Evolutionary conservation across 768 basidiomycete species (phyloP).

Genomic region (Amanita muscaria): DNA sequence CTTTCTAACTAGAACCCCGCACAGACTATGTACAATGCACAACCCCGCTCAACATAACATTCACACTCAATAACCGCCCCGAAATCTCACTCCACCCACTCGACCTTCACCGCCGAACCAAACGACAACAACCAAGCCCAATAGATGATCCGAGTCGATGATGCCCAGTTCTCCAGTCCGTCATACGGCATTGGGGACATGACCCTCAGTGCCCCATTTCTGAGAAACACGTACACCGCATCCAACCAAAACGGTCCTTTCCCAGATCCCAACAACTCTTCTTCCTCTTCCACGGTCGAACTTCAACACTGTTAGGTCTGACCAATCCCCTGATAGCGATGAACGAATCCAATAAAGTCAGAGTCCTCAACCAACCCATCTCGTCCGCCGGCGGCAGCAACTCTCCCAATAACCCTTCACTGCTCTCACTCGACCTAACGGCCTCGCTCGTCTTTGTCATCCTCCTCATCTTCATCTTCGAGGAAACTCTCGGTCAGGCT

Average conservation of each 20-base stretch:
- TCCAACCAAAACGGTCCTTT: constrained; percentile 34
- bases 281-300: constrained; percentile 10
- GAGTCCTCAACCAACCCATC: no score
- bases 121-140: constrained; percentile 30
- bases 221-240: constrained; percentile 61
- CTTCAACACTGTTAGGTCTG: no score
- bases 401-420: no score
- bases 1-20: background rate
- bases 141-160: constrained; percentile 51
- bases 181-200: constrained; percentile 47
- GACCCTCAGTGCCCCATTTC: constrained; percentile 70
- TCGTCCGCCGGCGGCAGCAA: no score
- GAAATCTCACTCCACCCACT: constrained; percentile 65
- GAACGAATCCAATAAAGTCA: no score
- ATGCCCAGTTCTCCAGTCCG: constrained; percentile 29
- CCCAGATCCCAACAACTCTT: constrained; percentile 10
- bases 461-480: no score
- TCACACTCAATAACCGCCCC: constrained; percentile 50
- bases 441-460: no score
- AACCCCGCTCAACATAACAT: constrained; percentile 61
- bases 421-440: no score
- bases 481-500: no score
- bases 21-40: constrained; percentile 70
- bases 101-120: constrained; percentile 52
- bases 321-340: no score